Conservation (phyloP, 2,329 filamentous ascomycete genomes). For the Chaetothyriales sp. region DNA sequence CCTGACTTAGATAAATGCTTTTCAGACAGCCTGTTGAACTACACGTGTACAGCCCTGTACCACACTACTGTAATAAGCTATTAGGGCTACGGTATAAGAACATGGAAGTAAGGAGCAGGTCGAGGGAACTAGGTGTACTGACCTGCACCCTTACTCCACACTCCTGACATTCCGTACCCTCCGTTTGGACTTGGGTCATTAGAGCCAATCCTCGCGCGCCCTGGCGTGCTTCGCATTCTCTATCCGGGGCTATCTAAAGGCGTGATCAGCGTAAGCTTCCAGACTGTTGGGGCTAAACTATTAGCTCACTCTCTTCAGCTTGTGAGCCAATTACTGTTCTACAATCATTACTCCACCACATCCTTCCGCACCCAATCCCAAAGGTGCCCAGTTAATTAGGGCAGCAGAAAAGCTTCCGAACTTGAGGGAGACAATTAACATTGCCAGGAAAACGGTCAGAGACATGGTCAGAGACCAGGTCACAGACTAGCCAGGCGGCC, state of each 20-base stretch:
- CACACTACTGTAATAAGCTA: too few species aligned
- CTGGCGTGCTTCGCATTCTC: not conserved
- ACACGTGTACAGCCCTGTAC: too few species aligned
- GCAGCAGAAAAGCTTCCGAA: too few species aligned
- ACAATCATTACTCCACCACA: not conserved
- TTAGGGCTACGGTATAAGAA: not conserved
- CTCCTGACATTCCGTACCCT: not conserved
- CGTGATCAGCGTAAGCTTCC: not conserved
- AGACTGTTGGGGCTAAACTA: not conserved
- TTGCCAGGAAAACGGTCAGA: too few species aligned
- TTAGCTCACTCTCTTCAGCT: not conserved
- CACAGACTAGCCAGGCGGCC: too few species aligned
- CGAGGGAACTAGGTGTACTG: too few species aligned
- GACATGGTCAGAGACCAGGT: too few species aligned
- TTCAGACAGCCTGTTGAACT: too few species aligned
- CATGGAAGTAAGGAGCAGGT: not conserved
- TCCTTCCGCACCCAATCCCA: too few species aligned
- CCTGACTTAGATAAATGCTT: too few species aligned
- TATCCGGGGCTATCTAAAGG: not conserved
- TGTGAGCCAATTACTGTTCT: not conserved
- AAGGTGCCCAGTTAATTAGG: too few species aligned
- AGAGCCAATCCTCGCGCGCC: not conserved
- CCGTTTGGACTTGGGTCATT: not conserved
- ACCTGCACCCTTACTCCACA: not conserved
- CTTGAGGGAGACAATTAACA: too few species aligned